These are phyloP conservation scores for Metschnikowia bowlesiae DNA, from an alignment of 805 yeast species.

Conservation along the genomic window DNA sequence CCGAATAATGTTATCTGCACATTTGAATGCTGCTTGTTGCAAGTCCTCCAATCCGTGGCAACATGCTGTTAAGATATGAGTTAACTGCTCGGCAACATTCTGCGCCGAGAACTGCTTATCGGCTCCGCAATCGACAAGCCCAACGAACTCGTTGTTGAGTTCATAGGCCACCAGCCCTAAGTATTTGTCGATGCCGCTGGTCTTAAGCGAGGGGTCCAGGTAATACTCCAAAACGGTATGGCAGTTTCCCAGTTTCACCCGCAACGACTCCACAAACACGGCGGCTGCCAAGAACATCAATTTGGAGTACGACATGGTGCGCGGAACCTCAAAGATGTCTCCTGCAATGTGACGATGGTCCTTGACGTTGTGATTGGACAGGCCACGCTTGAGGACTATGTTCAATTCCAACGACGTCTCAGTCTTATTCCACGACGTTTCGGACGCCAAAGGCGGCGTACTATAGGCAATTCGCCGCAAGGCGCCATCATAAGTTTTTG, in stretches of 20 bases:
- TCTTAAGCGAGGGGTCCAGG: constrained; percentile 77
- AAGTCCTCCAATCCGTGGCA: constrained; percentile 73
- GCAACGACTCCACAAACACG: constrained; percentile 67
- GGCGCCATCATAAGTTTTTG: constrained; percentile 42
- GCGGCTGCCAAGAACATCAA: constrained; percentile 86
- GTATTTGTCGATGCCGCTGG: constrained; percentile 62
- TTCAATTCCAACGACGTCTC: constrained; percentile 92
- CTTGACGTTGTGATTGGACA: constrained; percentile 75
- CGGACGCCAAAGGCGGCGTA: constrained; percentile 40
- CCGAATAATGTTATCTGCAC: constrained; percentile 64
- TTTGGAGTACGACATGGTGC: constrained; percentile 63
- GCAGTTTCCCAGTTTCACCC: constrained; percentile 79
- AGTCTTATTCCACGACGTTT: constrained; percentile 51
- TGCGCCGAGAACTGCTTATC: constrained; percentile 53
- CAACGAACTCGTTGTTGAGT: constrained; percentile 54
- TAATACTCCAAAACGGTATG: constrained; percentile 73
- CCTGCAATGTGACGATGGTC: constrained; percentile 64
- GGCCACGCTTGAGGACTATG: constrained; percentile 83
- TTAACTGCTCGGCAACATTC: constrained; percentile 60
- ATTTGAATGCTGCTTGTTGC: constrained; percentile 74
- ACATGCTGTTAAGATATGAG: constrained; percentile 60
- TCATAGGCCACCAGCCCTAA: constrained; percentile 62
- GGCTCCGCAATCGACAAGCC: constrained; percentile 49
- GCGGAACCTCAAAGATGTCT: constrained; percentile 46
- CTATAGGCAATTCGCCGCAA: constrained; percentile 74